These are phyloP conservation scores for Pseudocercospora fuligena DNA, from an alignment of 2,329 filamentous ascomycete genomes.

Conservation along the genomic window DNA sequence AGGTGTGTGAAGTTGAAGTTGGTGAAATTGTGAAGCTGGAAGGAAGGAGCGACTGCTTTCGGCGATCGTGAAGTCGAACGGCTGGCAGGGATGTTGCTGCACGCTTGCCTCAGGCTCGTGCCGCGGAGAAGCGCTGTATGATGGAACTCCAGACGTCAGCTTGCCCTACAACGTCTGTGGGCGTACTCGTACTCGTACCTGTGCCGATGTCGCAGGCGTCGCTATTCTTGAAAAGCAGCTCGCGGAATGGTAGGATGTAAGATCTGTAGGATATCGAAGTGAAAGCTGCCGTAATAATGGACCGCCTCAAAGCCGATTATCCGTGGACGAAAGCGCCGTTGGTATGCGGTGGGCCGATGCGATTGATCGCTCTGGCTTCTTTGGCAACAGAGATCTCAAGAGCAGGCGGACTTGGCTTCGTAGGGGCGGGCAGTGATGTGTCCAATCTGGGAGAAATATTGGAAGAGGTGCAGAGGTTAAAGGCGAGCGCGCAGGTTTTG, in stretches of 20 bases:
- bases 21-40: slow-evolving; percentile 2
- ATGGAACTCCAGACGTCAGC: slow-evolving; percentile 15
- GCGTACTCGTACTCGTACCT: background rate
- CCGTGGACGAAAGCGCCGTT: slow-evolving; percentile 65
- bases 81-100: slow-evolving; percentile 10
- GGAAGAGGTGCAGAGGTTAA: slow-evolving; percentile 31
- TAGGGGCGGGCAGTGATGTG: slow-evolving; percentile 51
- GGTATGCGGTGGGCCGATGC: slow-evolving; percentile 71
- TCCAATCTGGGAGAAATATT: slow-evolving; percentile 43
- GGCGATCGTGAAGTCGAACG: slow-evolving; percentile 8
- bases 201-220: slow-evolving; percentile 24
- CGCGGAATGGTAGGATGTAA: background rate
- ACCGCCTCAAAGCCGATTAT: slow-evolving; percentile 47
- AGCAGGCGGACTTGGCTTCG: slow-evolving; percentile 56
- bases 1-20: background rate
- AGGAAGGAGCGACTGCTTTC: slow-evolving; percentile 15
- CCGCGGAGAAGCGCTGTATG: slow-evolving; percentile 8
- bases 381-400: slow-evolving; percentile 65
- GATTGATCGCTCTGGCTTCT: slow-evolving; percentile 60
- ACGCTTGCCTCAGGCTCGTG: slow-evolving; percentile 6
- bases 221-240: background rate
- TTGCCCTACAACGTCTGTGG: background rate
- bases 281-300: slow-evolving; percentile 22
- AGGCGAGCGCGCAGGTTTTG: slow-evolving; percentile 31
- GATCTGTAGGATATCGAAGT: background rate